Evolutionary conservation across 1,139 yeast species (phyloP).

Genomic region (Hansenula sp.): DNA sequence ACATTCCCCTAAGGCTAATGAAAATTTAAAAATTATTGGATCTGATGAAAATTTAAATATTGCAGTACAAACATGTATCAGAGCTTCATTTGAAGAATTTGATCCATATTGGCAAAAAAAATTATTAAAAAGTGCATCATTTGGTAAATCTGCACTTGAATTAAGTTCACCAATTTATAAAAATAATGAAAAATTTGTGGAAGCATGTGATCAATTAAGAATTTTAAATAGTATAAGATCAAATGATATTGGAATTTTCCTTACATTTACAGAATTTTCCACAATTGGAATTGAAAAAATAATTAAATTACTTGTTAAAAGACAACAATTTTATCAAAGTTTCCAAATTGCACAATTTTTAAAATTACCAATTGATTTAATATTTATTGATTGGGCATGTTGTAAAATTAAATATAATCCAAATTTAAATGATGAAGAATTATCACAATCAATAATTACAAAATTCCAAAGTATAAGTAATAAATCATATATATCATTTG

Average conservation of each 20-base stretch:
- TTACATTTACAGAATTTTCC: conserved; percentile 54
- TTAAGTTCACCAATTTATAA: conserved; percentile 5
- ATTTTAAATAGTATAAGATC: conserved; percentile 67
- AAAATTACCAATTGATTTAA: conserved; percentile 45
- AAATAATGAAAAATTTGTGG: conserved; percentile 42
- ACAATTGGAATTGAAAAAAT: conserved; percentile 49
- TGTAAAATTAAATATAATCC: conserved; percentile 55
- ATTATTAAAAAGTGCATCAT: conserved; percentile 73
- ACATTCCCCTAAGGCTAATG: conserved; percentile 82
- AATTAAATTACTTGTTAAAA: conserved; percentile 51
- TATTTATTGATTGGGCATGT: conserved; percentile 82
- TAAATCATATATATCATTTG: conserved; percentile 47
- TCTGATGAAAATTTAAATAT: conserved; percentile 40
- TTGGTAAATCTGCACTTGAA: conserved; percentile 60
- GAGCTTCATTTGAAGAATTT: conserved; percentile 75
- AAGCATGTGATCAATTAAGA: conserved; percentile 54
- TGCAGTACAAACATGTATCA: conserved; percentile 71
- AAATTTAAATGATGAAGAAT: conserved; percentile 52
- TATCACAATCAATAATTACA: conserved; percentile 45
- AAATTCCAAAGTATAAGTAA: conserved; percentile 34
- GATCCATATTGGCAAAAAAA: conserved; percentile 77
- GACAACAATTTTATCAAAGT: conserved; percentile 62
- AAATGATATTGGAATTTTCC: conserved; percentile 59
- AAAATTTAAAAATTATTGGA: conserved; percentile 57
- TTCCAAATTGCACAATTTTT: conserved; percentile 55